Conservation (phyloP, 257 asterid species). For the Datura wrightii region DNA sequence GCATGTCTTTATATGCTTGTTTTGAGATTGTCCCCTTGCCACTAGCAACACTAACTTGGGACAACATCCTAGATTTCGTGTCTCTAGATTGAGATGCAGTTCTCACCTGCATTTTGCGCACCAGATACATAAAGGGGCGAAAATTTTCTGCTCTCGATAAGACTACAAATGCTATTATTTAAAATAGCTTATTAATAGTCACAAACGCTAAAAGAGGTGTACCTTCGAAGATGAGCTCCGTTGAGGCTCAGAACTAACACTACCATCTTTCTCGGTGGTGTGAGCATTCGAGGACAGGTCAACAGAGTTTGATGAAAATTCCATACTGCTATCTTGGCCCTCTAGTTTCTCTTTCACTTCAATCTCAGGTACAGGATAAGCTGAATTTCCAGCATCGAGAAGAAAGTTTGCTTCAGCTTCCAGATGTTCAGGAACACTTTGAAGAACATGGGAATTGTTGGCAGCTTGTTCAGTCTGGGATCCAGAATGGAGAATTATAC, state of each 20-base stretch:
- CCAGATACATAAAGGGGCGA: background rate
- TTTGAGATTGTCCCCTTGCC: conserved; percentile 39
- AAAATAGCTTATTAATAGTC: background rate
- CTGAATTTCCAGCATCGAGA: conserved; percentile 35
- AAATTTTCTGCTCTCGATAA: background rate
- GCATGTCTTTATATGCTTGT: conserved; percentile 43
- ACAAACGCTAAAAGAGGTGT: conserved; percentile 21
- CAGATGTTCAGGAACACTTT: conserved; percentile 35
- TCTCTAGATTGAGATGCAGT: conserved; percentile 41
- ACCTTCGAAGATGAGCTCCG: conserved; percentile 49
- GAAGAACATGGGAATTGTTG: conserved; percentile 10
- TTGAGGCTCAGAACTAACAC: conserved; percentile 26
- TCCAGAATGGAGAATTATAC: conserved; percentile 32
- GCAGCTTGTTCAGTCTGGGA: conserved; percentile 37
- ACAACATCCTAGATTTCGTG: conserved; percentile 39
- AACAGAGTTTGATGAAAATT: conserved; percentile 32
- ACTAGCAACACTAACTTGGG: conserved; percentile 42
- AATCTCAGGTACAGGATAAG: conserved; percentile 30
- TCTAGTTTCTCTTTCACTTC: conserved; percentile 37
- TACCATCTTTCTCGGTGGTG: conserved; percentile 39
- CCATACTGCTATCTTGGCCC: conserved; percentile 36
- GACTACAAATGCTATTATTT: background rate
- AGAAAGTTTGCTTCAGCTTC: conserved; percentile 35
- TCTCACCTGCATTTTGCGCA: conserved; percentile 47
- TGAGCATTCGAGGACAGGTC: conserved; percentile 29